These are phyloP conservation scores for Hypoxylon sp. DNA, from an alignment of 2,329 filamentous ascomycete genomes.

Conservation along the genomic window DNA sequence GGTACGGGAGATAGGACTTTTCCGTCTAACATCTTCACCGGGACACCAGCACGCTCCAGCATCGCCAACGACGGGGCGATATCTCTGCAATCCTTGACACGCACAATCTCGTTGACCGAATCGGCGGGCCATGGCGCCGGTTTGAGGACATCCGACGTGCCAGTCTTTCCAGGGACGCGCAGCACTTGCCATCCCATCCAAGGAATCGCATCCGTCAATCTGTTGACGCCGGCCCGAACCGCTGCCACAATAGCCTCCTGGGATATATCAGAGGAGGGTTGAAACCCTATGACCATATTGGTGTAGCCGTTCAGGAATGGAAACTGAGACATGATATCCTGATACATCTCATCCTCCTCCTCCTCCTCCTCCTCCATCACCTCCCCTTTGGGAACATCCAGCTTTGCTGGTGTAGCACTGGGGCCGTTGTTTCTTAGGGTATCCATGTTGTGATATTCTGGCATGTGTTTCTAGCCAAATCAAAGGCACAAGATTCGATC, in stretches of 20 bases:
- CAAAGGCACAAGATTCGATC: not conserved
- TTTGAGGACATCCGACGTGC: constrained; percentile 23
- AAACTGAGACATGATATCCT: constrained; percentile 7
- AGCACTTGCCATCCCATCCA: constrained; percentile 39
- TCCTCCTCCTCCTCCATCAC: not conserved
- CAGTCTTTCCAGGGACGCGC: not conserved
- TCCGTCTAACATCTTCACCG: constrained; percentile 45
- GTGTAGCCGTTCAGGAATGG: constrained; percentile 10
- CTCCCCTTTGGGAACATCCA: not conserved
- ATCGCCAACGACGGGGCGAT: constrained; percentile 29
- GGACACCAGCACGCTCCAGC: constrained; percentile 36
- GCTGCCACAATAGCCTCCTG: constrained; percentile 1
- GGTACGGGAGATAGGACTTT: constrained; percentile 40
- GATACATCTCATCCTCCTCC: not conserved
- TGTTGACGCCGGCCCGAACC: not conserved
- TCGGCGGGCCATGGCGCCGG: constrained; percentile 29
- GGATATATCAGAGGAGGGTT: not conserved
- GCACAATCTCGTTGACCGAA: constrained; percentile 28
- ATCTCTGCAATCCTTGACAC: constrained; percentile 32
- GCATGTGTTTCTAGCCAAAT: not conserved
- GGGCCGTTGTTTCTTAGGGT: not conserved
- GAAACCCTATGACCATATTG: not conserved
- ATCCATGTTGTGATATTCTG: not conserved
- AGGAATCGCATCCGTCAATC: constrained; percentile 32
- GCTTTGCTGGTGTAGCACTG: not conserved